Base-by-base conservation (phyloP, 371 early-diverging fungal species). In the Saksenaea vasiformis region DNA sequence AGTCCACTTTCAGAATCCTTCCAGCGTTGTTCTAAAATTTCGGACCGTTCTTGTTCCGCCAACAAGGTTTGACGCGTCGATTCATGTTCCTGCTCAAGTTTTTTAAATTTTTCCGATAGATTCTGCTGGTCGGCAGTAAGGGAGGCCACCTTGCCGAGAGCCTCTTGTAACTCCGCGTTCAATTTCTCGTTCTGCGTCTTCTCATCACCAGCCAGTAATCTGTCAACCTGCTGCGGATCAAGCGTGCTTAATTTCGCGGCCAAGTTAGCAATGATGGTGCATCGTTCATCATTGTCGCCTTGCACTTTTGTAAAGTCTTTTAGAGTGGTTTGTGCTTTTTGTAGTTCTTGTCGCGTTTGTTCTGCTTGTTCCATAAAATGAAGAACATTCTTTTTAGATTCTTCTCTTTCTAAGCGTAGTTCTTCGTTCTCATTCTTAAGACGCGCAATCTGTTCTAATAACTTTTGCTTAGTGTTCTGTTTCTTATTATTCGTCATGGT, bases 341-440 rank as follows among this genome's bases (percentile, higher is more conserved):
- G 54, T 11, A 73, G n/a, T 35, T 73, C 69, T 41, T 71, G 66
- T 17, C 69, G 66, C 19, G 69, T 55, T 0, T 27, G 27, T 54
- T 78, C 78, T 8, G 76, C 73, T 47, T 78, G 76, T 60, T 69
- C 67, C 61, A 78, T 73, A 54, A 78, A 78, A 22, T 73, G 74
- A 5, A 78, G 28, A 2, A 78, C 76, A 54, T 76, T 78, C 61
- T 73, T 78, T 60, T 71, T 75, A 0, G 69, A 69, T 56, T 75
- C 76, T 64, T 78, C 78, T 61, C 71, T 69, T 62, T 78, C 73
- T 5, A 76, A 51, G 17, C 59, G 64, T 9, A 78, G 53, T 17
- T 78, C 78, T 65, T 78, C 78, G 39, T 73, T 65, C 31, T 78
- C 76, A 67, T 78, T 78, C 17, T 57, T 62, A 15, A 77, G 39